Percentiles rank a stretch among this genome's conserved stretches.
Evolutionary conservation across 306 rosid genomes (phyloP).

Genomic region (Boehmeria nivea): DNA sequence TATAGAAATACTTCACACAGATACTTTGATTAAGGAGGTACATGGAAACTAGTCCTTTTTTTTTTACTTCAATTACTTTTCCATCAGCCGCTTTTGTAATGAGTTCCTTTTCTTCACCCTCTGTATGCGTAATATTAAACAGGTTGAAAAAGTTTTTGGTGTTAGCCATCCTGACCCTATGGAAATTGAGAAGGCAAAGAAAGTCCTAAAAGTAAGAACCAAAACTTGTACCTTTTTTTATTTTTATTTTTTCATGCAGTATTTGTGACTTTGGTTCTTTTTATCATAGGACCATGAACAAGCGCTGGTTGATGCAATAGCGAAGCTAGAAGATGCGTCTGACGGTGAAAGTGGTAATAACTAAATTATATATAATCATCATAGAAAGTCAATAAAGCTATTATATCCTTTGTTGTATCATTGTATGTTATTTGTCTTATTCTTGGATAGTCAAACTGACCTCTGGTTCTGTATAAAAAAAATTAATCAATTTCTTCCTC

Average conservation of each 20-base stretch:
- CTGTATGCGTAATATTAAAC: slow-evolving; percentile 23
- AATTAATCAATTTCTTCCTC: slow-evolving; percentile 5
- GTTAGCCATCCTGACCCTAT: slow-evolving; percentile 52
- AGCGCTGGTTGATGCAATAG: slow-evolving; percentile 71
- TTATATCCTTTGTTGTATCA: slow-evolving; percentile 36
- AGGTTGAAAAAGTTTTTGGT: slow-evolving; percentile 76
- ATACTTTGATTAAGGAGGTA: slow-evolving; percentile 80
- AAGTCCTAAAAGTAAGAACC: slow-evolving; percentile 58
- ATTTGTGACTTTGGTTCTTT: slow-evolving; percentile 19
- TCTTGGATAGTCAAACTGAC: slow-evolving; percentile 25
- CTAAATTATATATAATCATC: slow-evolving; percentile 32
- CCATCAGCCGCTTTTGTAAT: background rate
- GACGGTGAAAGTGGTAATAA: slow-evolving; percentile 95
- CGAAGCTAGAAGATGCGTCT: slow-evolving; percentile 76
- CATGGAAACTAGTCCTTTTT: background rate
- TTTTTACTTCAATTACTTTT: background rate
- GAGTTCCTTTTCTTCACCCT: slow-evolving; percentile 1
- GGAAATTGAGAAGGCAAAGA: slow-evolving; percentile 79
- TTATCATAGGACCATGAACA: slow-evolving; percentile 75
- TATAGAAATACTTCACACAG: slow-evolving; percentile 73
- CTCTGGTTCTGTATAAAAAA: slow-evolving; percentile 10
- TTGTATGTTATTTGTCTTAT: slow-evolving; percentile 2
- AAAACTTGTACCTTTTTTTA: slow-evolving; percentile 6
- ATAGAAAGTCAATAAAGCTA: slow-evolving; percentile 23
- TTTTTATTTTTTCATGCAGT: slow-evolving; percentile 11